Percentiles rank a stretch among this genome's conserved stretches.
Evolutionary conservation across 805 yeast species (phyloP).

Genomic region (Pichia heedii): DNA sequence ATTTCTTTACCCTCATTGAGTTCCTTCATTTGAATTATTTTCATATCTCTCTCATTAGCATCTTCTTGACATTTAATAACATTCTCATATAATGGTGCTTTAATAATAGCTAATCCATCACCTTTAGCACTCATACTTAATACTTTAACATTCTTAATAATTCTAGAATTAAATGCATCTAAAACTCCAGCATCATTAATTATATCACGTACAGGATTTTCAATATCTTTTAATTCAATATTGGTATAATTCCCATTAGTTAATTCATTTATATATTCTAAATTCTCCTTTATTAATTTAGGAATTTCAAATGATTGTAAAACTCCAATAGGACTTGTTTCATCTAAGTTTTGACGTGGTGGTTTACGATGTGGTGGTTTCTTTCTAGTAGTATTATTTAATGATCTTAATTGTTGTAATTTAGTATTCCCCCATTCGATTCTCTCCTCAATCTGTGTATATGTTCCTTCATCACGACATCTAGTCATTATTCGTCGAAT

Average conservation of each 20-base stretch:
- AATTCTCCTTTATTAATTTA: conserved; percentile 33
- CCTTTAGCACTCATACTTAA: conserved; percentile 65
- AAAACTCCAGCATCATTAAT: conserved; percentile 48
- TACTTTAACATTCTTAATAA: conserved; percentile 49
- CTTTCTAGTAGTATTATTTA: conserved; percentile 3
- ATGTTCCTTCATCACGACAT: background rate
- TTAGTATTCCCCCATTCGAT: background rate
- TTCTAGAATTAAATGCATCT: conserved; percentile 44
- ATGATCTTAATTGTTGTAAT: background rate
- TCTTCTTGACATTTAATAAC: conserved; percentile 15
- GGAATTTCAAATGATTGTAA: conserved; percentile 59
- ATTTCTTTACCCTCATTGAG: conserved; percentile 2
- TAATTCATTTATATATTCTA: conserved; percentile 1
- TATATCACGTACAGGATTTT: conserved; percentile 57
- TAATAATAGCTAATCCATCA: conserved; percentile 70
- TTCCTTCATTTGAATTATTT: background rate
- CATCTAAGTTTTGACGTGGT: conserved; percentile 32
- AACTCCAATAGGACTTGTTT: conserved; percentile 76
- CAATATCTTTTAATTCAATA: conserved; percentile 32
- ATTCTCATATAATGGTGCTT: conserved; percentile 40
- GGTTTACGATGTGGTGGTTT: conserved; percentile 55
- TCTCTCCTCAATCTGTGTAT: background rate
- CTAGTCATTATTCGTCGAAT: background rate
- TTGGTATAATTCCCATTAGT: background rate
- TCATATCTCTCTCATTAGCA: conserved; percentile 8